These are phyloP conservation scores for Luzula sylvatica DNA, from an alignment of 176 grass and related monocot species.

Conservation along the genomic window DNA sequence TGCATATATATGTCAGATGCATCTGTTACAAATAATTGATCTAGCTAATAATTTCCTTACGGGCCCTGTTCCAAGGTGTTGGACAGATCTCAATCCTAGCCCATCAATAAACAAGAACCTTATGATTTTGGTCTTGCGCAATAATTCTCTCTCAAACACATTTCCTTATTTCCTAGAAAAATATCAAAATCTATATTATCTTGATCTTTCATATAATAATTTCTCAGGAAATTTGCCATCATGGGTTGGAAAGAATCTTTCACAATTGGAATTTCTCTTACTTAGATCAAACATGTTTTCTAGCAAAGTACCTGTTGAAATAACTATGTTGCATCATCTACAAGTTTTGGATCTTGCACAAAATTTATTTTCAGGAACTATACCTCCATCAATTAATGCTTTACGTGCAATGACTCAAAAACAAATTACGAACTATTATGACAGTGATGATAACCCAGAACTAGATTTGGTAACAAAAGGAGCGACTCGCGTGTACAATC, in stretches of 20 bases:
- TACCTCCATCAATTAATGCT: conserved; percentile 14
- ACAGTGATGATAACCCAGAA: not conserved
- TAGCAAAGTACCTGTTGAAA: conserved; percentile 11
- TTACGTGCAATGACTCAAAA: not conserved
- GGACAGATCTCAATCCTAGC: not conserved
- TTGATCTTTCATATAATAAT: conserved; percentile 12
- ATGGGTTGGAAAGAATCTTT: not conserved
- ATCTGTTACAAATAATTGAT: not conserved
- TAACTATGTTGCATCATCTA: not conserved
- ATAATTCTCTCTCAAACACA: not conserved
- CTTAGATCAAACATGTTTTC: conserved; percentile 17
- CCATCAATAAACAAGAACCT: too few relatives aligned
- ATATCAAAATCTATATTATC: not conserved
- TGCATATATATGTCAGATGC: not conserved
- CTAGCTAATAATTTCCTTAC: conserved; percentile 6
- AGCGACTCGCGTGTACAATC: not conserved
- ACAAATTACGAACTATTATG: not conserved
- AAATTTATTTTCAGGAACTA: conserved; percentile 2
- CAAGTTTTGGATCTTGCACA: not conserved
- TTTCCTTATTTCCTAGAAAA: conserved; percentile 9
- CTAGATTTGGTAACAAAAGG: conserved; percentile 17
- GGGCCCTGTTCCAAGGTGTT: conserved; percentile 7
- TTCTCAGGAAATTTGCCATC: conserved; percentile 13
- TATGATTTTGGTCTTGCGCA: not conserved
- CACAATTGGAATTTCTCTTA: not conserved